Evolutionary conservation across 2,329 filamentous ascomycete genomes (phyloP).

Genomic region (Pseudocercospora vitis): DNA sequence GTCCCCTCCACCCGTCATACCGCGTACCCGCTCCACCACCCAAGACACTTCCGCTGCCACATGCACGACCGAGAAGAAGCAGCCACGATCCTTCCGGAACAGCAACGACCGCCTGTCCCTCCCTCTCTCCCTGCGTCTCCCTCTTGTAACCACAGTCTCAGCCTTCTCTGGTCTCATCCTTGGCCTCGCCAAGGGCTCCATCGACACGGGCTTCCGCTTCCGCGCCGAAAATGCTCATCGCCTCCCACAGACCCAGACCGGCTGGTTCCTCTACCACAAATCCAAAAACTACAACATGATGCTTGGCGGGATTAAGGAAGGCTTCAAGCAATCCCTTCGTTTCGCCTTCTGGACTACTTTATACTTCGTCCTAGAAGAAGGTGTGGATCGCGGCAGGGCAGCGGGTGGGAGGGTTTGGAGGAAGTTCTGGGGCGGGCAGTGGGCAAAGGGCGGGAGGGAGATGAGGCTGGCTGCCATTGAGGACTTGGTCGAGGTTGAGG

Average conservation of each 20-base stretch:
- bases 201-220: slow-evolving; percentile 67
- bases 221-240: slow-evolving; percentile 95
- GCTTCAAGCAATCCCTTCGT: slow-evolving; percentile 69
- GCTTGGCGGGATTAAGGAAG: slow-evolving; percentile 75
- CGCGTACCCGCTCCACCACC: not conserved
- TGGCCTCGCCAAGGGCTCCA: slow-evolving; percentile 36
- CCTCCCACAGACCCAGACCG: slow-evolving; percentile 74
- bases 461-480: slow-evolving; percentile 30
- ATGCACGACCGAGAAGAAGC: not conserved
- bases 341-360: slow-evolving; percentile 71
- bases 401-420: slow-evolving; percentile 53
- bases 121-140: slow-evolving; percentile 36
- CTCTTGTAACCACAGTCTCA: slow-evolving; percentile 30
- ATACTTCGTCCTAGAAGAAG: slow-evolving; percentile 81
- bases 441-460: slow-evolving; percentile 33
- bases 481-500: slow-evolving; percentile 45
- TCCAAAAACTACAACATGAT: slow-evolving; percentile 90
- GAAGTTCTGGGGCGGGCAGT: slow-evolving; percentile 38
- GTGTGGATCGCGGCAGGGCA: slow-evolving; percentile 74
- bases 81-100: slow-evolving; percentile 15
- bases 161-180: slow-evolving; percentile 34
- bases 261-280: slow-evolving; percentile 99
- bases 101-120: slow-evolving; percentile 35
- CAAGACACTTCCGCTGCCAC: not conserved
- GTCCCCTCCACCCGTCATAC: too few species aligned